A percentile compares a stretch with the other conserved stretches of the same genome.
Conservation (phyloP, 257 asterid genomes). For the Solanum piurae region DNA sequence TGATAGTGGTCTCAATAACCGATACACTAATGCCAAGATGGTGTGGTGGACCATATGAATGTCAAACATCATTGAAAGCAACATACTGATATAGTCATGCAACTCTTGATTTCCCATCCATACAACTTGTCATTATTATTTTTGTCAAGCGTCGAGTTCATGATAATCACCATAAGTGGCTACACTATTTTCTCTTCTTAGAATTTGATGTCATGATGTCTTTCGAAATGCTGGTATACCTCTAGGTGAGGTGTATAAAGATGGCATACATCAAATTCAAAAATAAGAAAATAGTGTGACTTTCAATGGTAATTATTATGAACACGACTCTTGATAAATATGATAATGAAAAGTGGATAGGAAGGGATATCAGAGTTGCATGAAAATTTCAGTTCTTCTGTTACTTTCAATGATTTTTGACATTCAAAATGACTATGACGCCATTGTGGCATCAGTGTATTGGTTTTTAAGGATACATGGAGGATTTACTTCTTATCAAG, state of each 20-base stretch:
- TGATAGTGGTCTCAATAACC: slow-evolving; percentile 45
- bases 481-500: slow-evolving; percentile 46
- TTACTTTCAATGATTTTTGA: slow-evolving; percentile 18
- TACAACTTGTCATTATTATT: slow-evolving; percentile 38
- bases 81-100: slow-evolving; percentile 30
- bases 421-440: slow-evolving; percentile 59
- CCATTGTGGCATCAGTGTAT: slow-evolving; percentile 48
- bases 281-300: slow-evolving; percentile 52
- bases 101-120: slow-evolving; percentile 60
- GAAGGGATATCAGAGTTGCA: slow-evolving; percentile 59
- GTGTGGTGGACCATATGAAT: slow-evolving; percentile 63
- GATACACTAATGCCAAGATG: slow-evolving; percentile 52
- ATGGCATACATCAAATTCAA: slow-evolving; percentile 28
- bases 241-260: slow-evolving; percentile 43
- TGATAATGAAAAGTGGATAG: slow-evolving; percentile 48
- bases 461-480: slow-evolving; percentile 38
- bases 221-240: slow-evolving; percentile 31
- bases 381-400: slow-evolving; percentile 18
- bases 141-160: slow-evolving; percentile 20
- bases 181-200: slow-evolving; percentile 43
- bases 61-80: slow-evolving; percentile 22
- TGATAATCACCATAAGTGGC: slow-evolving; percentile 42
- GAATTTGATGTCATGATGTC: slow-evolving; percentile 26
- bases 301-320: slow-evolving; percentile 38
- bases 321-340: slow-evolving; percentile 23